phyloP scores from a whole-genome alignment of 31 red algal species.

The Endocladia muricata region DNA sequence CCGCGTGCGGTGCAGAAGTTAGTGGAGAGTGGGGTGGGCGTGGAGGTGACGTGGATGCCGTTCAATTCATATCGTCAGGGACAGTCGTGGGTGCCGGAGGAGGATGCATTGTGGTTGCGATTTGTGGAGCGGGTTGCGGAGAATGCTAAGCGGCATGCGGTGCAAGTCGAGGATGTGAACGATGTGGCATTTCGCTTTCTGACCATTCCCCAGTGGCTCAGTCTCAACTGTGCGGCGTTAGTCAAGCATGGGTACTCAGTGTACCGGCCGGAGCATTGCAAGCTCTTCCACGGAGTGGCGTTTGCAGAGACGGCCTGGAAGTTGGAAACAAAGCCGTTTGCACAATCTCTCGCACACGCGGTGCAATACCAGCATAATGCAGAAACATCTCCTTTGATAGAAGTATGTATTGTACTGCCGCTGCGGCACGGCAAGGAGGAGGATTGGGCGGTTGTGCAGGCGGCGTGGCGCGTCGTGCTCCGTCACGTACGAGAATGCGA shows the following conservation, averaged over 20 bases:
- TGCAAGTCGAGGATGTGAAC: not conserved
- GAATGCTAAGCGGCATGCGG: not conserved
- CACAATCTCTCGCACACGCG: constrained; percentile 7
- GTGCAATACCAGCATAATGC: constrained; percentile 15
- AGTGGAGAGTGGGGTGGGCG: constrained; percentile 4
- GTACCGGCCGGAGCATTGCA: constrained; percentile 7
- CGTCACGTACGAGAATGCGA: not conserved
- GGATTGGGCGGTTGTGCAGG: constrained; percentile 15
- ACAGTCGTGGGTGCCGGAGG: constrained; percentile 19
- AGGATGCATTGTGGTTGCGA: constrained; percentile 22
- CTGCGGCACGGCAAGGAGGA: constrained; percentile 2
- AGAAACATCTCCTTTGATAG: constrained; percentile 8
- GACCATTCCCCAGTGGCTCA: constrained; percentile 26
- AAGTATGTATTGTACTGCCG: constrained; percentile 29
- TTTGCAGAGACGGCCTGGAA: constrained; percentile 46
- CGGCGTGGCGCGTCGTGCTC: constrained; percentile 16
- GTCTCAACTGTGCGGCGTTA: not conserved
- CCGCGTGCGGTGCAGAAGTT: not conserved
- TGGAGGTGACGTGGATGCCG: constrained; percentile 29
- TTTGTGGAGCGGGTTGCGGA: not conserved
- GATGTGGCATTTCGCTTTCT: constrained; percentile 22
- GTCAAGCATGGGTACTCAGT: constrained; percentile 15
- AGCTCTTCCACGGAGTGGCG: constrained; percentile 13
- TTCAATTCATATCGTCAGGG: constrained; percentile 30
- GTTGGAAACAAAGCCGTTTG: constrained; percentile 9